Evolutionary conservation across 2,329 filamentous ascomycete species (phyloP), one percentile per base, ranked within the genome.

Genomic region (Venturiaceae sp.): DNA sequence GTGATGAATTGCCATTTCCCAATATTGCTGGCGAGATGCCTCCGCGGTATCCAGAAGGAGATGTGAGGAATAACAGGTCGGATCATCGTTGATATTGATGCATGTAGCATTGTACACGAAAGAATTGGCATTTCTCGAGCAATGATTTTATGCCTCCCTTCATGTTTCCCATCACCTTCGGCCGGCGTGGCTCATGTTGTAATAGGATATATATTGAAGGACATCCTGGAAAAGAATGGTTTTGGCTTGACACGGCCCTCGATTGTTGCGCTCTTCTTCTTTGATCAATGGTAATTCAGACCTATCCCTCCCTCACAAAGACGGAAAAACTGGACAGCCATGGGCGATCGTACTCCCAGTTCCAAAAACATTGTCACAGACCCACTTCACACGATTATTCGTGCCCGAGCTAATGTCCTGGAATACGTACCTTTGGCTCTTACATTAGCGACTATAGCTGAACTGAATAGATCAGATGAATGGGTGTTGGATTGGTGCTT

Each of bases 1-100:
- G 64, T 3, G 74, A 74, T 52, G 68, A 68, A n/a, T 63, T 77
- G 28, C 74, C 75, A 6, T 52, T 69, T n/a, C 59, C 50, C n/a
- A 44, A 44, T 16, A 19, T 13, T 30, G 23, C 23, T n/a, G 44
- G 44, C 23, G 26, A 32, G 13, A 7, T 3, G 13, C 23, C 44
- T 5, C 44, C 44, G 26, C 23, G 13, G 30, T 30, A 50, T 6
- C 23, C 26, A 21, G 11, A n/a, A 13, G 23, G 44, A 21, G 44
- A 30, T 14, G 44, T 28, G 44, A 30, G 13, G 26, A 50, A 50
- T 21, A 28, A 7, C 13, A 28, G 11, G 19, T 14, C 23, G 23
- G 8, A 39, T 39, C 11, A 19, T n/a, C 21, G 37, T n/a, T n/a
- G n/a, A n/a, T n/a, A n/a, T n/a, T n/a, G n/a, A n/a, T n/a, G n/a